Conservation (phyloP, 345 rosid species). For the Murraya koenigii region DNA sequence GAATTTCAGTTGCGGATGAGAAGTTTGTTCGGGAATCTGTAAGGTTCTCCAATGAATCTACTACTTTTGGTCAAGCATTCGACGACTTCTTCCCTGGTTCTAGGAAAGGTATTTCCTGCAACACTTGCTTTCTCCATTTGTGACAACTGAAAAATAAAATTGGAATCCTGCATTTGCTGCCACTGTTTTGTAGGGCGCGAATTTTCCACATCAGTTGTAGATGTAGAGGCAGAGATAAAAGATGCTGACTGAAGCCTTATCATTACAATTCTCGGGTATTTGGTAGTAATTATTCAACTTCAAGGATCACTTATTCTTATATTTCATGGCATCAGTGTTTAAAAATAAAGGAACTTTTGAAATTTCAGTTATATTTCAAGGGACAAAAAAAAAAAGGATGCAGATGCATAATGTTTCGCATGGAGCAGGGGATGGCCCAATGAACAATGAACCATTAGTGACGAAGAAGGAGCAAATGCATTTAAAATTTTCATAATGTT, state of each 20-base stretch:
- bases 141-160: background rate
- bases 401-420: too few species aligned
- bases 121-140: background rate
- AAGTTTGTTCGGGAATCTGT: conserved; percentile 76
- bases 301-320: background rate
- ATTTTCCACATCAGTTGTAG: conserved; percentile 60
- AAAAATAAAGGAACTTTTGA: background rate
- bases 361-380: background rate
- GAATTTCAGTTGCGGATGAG: conserved; percentile 64
- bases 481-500: background rate
- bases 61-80: conserved; percentile 42
- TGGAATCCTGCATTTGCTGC: background rate
- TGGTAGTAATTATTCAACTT: conserved; percentile 9
- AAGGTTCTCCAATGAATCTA: conserved; percentile 58
- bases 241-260: conserved; percentile 59
- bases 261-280: background rate
- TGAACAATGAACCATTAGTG: background rate
- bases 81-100: conserved; percentile 45
- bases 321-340: background rate
- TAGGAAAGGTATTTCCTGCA: conserved; percentile 51
- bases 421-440: background rate
- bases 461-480: background rate
- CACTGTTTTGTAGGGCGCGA: conserved; percentile 44
- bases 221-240: conserved; percentile 83
- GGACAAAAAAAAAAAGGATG: background rate